phyloP scores from a whole-genome alignment of 805 yeast species.

The Starmerella vaccinii region DNA sequence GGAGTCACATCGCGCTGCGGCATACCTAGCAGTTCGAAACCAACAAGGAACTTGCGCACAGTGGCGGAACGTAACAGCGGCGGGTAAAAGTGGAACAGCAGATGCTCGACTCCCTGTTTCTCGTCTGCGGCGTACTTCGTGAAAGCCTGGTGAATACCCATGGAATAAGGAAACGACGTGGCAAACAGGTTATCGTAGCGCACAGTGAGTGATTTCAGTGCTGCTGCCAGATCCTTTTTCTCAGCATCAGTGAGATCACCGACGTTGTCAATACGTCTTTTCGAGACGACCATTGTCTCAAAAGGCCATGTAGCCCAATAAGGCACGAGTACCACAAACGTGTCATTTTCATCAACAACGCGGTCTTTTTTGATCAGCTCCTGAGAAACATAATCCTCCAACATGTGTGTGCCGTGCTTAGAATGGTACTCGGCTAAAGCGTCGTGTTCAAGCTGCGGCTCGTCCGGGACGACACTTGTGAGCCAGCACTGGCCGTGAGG shows the following conservation, averaged over 20 bases:
- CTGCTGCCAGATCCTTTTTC: slow-evolving; percentile 45
- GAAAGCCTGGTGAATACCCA: slow-evolving; percentile 75
- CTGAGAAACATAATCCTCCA: slow-evolving; percentile 51
- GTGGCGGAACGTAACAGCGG: slow-evolving; percentile 66
- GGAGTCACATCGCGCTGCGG: slow-evolving; percentile 63
- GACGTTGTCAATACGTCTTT: slow-evolving; percentile 43
- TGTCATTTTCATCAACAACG: slow-evolving; percentile 48
- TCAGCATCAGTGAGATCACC: slow-evolving; percentile 35
- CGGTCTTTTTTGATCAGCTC: slow-evolving; percentile 39
- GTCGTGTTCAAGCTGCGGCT: slow-evolving; percentile 48
- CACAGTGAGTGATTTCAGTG: slow-evolving; percentile 44
- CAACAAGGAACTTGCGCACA: slow-evolving; percentile 65
- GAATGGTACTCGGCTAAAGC: slow-evolving; percentile 41
- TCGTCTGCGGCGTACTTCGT: slow-evolving; percentile 39
- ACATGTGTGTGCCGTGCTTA: slow-evolving; percentile 39
- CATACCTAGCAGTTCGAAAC: slow-evolving; percentile 48
- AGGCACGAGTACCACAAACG: slow-evolving; percentile 60
- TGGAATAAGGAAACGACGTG: slow-evolving; percentile 66
- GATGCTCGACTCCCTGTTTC: slow-evolving; percentile 36
- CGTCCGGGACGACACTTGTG: slow-evolving; percentile 53
- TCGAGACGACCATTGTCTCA: slow-evolving; percentile 56
- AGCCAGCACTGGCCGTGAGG: slow-evolving; percentile 82
- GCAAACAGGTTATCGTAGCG: slow-evolving; percentile 62
- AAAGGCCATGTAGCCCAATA: slow-evolving; percentile 82
- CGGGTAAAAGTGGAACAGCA: slow-evolving; percentile 72